Evolutionary conservation across 2,329 filamentous ascomycete species (phyloP).

Genomic region (Colletotrichum australisinense): DNA sequence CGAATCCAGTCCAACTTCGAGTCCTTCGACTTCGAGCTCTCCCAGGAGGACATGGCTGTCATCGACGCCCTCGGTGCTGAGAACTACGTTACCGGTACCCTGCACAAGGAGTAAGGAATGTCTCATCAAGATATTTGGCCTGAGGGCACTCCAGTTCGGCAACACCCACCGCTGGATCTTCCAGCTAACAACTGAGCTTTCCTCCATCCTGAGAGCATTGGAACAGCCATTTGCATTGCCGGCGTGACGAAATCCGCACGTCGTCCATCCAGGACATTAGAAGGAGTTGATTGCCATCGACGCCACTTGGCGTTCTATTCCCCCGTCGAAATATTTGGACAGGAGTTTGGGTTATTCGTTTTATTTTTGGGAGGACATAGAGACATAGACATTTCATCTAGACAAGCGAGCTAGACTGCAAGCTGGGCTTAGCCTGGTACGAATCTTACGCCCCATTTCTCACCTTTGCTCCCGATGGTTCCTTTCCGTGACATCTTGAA

Average conservation of each 20-base stretch:
- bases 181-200: slow-evolving; percentile 19
- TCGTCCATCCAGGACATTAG: slow-evolving; percentile 34
- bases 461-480: background rate
- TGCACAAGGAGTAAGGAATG: slow-evolving; percentile 52
- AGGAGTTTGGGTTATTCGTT: slow-evolving; percentile 15
- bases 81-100: slow-evolving; percentile 45
- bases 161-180: slow-evolving; percentile 2
- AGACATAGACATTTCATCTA: slow-evolving; percentile 17
- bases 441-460: slow-evolving; percentile 25
- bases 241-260: slow-evolving; percentile 20
- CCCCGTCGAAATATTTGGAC: slow-evolving; percentile 20
- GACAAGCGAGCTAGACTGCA: slow-evolving; percentile 22
- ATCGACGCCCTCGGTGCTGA: slow-evolving; percentile 47
- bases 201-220: slow-evolving; percentile 34
- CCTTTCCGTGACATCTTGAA: too few relatives aligned
- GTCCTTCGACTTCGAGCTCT: slow-evolving; percentile 70
- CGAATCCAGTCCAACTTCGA: slow-evolving; percentile 74
- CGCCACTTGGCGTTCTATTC: slow-evolving; percentile 15
- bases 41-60: slow-evolving; percentile 56
- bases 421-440: slow-evolving; percentile 23
- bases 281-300: slow-evolving; percentile 29
- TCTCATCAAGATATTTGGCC: background rate
- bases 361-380: background rate
- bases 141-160: slow-evolving; percentile 5
- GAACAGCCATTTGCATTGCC: slow-evolving; percentile 23